phyloP scores from a whole-genome alignment of 805 yeast species.

The Pichia californica region DNA sequence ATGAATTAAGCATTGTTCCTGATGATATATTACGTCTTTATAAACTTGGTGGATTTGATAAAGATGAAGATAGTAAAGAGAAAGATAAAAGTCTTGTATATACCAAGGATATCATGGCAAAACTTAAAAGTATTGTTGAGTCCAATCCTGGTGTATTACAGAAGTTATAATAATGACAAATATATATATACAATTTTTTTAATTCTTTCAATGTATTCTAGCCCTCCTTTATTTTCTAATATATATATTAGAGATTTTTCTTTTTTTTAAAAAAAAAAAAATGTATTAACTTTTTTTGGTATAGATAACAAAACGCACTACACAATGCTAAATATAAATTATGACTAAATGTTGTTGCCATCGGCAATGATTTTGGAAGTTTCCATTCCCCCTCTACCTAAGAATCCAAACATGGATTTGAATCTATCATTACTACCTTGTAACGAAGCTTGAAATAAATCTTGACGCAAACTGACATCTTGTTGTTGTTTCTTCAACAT shows the following conservation, averaged over 20 bases:
- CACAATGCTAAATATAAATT: no score
- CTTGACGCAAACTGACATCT: slow-evolving; percentile 54
- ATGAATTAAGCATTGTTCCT: slow-evolving; percentile 77
- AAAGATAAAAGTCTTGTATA: slow-evolving; percentile 18
- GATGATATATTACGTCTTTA: slow-evolving; percentile 47
- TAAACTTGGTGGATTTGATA: slow-evolving; percentile 36
- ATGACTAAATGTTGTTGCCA: not conserved
- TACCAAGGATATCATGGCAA: slow-evolving; percentile 36
- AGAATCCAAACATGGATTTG: slow-evolving; percentile 69
- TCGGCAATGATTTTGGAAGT: slow-evolving; percentile 17
- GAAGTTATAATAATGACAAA: slow-evolving; percentile 1
- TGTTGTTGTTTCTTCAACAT: slow-evolving; percentile 55
- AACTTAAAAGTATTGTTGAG: slow-evolving; percentile 26
- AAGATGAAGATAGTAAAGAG: slow-evolving; percentile 2
- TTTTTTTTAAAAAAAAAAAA: no score
- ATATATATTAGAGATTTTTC: no score
- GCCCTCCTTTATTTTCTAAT: no score
- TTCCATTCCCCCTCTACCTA: slow-evolving; percentile 85
- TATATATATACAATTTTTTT: no score
- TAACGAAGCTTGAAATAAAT: slow-evolving; percentile 54
- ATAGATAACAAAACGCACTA: no score
- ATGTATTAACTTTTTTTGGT: no score
- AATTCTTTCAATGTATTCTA: no score
- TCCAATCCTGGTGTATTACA: slow-evolving; percentile 22
- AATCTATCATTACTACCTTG: slow-evolving; percentile 54